phyloP scores from a whole-genome alignment of 768 basidiomycete genomes.

The Boletales sp. region DNA sequence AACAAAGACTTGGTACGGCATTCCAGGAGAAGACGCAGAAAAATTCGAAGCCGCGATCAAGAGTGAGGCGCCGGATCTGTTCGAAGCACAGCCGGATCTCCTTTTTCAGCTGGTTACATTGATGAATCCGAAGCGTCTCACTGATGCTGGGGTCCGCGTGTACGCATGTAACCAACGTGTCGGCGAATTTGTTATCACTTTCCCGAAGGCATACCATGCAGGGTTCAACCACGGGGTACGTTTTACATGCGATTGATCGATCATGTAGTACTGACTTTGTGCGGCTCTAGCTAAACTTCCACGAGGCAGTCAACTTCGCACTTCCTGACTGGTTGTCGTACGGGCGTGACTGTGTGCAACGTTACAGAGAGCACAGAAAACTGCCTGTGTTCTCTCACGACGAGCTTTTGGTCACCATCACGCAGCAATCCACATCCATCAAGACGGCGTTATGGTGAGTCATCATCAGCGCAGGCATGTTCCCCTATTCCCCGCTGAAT shows the following conservation, averaged over 20 bases:
- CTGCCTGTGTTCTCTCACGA: conserved; percentile 98
- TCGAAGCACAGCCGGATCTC: conserved; percentile 95
- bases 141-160: conserved; percentile 85
- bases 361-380: conserved; percentile 89
- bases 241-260: conserved; percentile 28
- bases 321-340: conserved; percentile 90
- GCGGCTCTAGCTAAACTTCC: conserved; percentile 82
- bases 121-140: conserved; percentile 89
- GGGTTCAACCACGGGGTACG: conserved; percentile 98
- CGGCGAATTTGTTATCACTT: conserved; percentile 96
- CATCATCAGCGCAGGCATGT: conserved; percentile 7
- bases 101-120: conserved; percentile 97
- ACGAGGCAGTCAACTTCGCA: conserved; percentile 98
- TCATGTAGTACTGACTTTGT: conserved; percentile 23
- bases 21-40: conserved; percentile 92
- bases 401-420: conserved; percentile 95
- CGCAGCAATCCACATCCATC: conserved; percentile 89
- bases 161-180: conserved; percentile 95
- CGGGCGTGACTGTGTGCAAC: conserved; percentile 83
- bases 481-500: conserved; percentile 19
- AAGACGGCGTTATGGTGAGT: conserved; percentile 90
- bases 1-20: conserved; percentile 99
- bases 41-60: conserved; percentile 96
- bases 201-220: conserved; percentile 96
- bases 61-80: conserved; percentile 93